Conservation (phyloP, 768 basidiomycete genomes). For the Trametes gibbosa region DNA sequence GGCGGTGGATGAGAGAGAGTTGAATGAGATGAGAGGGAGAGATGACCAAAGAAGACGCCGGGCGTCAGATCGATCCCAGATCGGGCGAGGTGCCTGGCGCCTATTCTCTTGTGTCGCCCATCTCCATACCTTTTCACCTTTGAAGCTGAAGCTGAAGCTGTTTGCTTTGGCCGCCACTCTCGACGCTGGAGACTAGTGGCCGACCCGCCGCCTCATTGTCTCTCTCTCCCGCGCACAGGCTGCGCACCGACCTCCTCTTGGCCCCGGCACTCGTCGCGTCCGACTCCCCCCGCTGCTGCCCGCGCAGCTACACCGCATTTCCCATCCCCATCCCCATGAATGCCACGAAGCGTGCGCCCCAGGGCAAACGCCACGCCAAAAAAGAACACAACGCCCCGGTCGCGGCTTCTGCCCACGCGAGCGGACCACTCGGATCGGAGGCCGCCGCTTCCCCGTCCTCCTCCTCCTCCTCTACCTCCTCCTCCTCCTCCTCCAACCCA, state of each 20-base stretch:
- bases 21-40: neutral
- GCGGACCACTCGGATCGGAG: slow-evolving; percentile 1
- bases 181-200: too few species aligned
- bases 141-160: neutral
- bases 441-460: neutral
- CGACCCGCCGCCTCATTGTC: neutral
- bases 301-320: too few species aligned
- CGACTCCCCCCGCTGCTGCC: too few species aligned
- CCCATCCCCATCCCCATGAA: too few species aligned
- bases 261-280: too few species aligned
- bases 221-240: neutral
- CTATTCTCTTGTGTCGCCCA: neutral
- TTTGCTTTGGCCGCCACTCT: neutral
- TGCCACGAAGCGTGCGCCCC: too few species aligned
- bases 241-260: too few species aligned
- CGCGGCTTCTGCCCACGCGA: neutral
- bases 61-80: slow-evolving; percentile 1
- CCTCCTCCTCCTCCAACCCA: neutral
- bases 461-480: neutral
- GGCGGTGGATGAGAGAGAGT: neutral
- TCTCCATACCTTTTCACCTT: neutral
- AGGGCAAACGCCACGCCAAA: too few species aligned
- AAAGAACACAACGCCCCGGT: neutral
- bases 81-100: slow-evolving; percentile 15
- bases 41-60: neutral